A percentile compares a stretch with the other conserved stretches of the same genome.
These are phyloP conservation scores for Petunia hybrid DNA, from an alignment of 305 asterid species.

Conservation along the genomic window DNA sequence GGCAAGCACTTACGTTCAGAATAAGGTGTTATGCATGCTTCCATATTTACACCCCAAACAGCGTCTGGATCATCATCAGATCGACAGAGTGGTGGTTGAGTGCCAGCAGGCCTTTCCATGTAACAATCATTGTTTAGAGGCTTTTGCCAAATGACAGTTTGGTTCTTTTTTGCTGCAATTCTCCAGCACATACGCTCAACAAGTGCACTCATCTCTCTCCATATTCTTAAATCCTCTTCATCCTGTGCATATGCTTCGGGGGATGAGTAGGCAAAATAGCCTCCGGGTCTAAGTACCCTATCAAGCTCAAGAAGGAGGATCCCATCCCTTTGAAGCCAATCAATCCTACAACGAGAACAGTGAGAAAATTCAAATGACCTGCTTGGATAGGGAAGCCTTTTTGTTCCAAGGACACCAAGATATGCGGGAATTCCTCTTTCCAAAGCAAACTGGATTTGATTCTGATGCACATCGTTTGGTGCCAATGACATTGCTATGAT, in stretches of 20 bases:
- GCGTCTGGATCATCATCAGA: constrained; percentile 38
- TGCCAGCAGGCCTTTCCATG: constrained; percentile 32
- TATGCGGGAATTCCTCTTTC: constrained; percentile 90
- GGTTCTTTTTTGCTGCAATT: constrained; percentile 37
- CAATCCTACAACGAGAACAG: constrained; percentile 86
- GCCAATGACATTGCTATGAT: constrained; percentile 87
- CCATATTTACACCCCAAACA: constrained; percentile 37
- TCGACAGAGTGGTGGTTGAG: constrained; percentile 37
- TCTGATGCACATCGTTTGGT: constrained; percentile 92
- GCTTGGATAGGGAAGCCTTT: constrained; percentile 92
- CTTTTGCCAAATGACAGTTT: constrained; percentile 62
- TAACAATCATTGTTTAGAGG: constrained; percentile 68
- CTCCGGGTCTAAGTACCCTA: constrained; percentile 40
- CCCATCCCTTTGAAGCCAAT: constrained; percentile 93
- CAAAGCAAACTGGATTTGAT: constrained; percentile 90
- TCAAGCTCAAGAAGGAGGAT: constrained; percentile 44
- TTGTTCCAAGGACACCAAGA: constrained; percentile 92
- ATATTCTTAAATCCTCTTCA: constrained; percentile 58
- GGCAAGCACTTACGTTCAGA: constrained; percentile 36
- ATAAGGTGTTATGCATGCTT: constrained; percentile 38
- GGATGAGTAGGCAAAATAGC: constrained; percentile 40
- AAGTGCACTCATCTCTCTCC: constrained; percentile 39
- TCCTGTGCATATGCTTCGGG: constrained; percentile 46
- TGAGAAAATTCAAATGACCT: constrained; percentile 85
- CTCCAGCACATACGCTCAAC: constrained; percentile 41